Conservation (phyloP, 208 protist species). For the Crithidia brevicula region DNA sequence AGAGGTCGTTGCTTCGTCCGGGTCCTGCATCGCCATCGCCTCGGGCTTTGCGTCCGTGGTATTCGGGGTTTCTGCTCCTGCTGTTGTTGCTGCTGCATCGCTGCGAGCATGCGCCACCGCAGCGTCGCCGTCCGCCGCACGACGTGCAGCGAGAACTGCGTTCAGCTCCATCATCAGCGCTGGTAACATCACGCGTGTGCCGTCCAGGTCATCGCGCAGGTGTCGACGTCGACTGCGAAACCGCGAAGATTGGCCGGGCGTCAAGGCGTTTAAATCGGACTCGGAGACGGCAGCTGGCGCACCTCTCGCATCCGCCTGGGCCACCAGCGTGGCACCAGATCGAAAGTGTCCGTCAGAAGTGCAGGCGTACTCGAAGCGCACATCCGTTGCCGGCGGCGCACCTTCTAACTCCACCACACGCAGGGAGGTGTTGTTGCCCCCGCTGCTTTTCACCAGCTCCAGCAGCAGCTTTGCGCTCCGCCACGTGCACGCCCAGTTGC, state of each 20-base stretch:
- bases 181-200: constrained; percentile 18
- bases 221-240: constrained; percentile 17
- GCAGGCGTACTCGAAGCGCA: constrained; percentile 37
- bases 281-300: neutral
- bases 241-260: constrained; percentile 15
- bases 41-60: too few relatives aligned
- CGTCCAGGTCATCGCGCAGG: constrained; percentile 25
- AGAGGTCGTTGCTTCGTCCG: neutral
- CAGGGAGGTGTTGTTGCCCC: constrained; percentile 22
- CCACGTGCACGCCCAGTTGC: constrained; percentile 31
- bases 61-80: too few relatives aligned
- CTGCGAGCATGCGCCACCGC: too few relatives aligned
- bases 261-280: neutral
- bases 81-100: neutral
- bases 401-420: constrained; percentile 21
- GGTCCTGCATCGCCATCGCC: too few relatives aligned
- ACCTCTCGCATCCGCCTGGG: neutral
- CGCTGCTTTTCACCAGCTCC: constrained; percentile 14
- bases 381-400: constrained; percentile 18
- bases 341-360: constrained; percentile 26
- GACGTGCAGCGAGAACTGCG: constrained; percentile 7
- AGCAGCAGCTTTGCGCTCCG: constrained; percentile 20
- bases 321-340: constrained; percentile 23
- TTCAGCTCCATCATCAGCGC: constrained; percentile 12
- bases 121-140: neutral